phyloP scores from a whole-genome alignment of 2,329 filamentous ascomycete genomes.

The Parasarocladium wereldwijsianum region DNA sequence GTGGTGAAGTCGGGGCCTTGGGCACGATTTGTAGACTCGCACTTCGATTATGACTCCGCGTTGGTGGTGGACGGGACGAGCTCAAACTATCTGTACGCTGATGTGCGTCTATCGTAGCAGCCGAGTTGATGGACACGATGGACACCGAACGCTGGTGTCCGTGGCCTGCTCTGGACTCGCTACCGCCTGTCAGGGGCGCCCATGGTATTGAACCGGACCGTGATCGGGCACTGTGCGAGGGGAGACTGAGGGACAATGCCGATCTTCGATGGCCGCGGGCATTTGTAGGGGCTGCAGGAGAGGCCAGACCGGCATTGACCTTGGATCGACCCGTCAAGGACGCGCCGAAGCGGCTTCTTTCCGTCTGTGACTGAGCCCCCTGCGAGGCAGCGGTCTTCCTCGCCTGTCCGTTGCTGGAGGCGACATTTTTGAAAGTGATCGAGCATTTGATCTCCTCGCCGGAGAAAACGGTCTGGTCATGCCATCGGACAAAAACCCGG shows the following conservation, averaged over 20 bases:
- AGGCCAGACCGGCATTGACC: slow-evolving; percentile 27
- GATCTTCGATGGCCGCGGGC: slow-evolving; percentile 46
- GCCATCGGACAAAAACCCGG: slow-evolving; percentile 90
- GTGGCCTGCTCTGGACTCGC: slow-evolving; percentile 28
- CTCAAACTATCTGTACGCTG: slow-evolving; percentile 3
- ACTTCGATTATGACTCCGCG: slow-evolving; percentile 58
- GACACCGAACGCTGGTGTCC: slow-evolving; percentile 64
- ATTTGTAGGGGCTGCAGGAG: slow-evolving; percentile 23
- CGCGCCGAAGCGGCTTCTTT: slow-evolving; percentile 24
- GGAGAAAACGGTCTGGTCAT: slow-evolving; percentile 86
- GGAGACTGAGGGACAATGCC: slow-evolving; percentile 48
- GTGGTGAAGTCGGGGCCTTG: slow-evolving; percentile 27
- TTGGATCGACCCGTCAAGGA: slow-evolving; percentile 28
- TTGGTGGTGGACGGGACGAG: slow-evolving; percentile 5
- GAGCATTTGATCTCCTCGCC: slow-evolving; percentile 92
- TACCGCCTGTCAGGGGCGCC: slow-evolving; percentile 18
- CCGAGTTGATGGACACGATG: slow-evolving; percentile 62
- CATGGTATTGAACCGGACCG: slow-evolving; percentile 33
- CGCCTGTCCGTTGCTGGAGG: slow-evolving; percentile 25
- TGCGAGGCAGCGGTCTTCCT: slow-evolving; percentile 10
- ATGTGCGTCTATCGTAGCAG: slow-evolving; percentile 32
- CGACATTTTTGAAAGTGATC: slow-evolving; percentile 89
- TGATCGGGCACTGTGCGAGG: slow-evolving; percentile 27
- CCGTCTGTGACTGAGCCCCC: slow-evolving; percentile 12
- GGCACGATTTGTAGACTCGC: slow-evolving; percentile 61